These are phyloP conservation scores for Komagataella kurtzmanii DNA, from an alignment of 805 yeast genomes.

Conservation along the genomic window DNA sequence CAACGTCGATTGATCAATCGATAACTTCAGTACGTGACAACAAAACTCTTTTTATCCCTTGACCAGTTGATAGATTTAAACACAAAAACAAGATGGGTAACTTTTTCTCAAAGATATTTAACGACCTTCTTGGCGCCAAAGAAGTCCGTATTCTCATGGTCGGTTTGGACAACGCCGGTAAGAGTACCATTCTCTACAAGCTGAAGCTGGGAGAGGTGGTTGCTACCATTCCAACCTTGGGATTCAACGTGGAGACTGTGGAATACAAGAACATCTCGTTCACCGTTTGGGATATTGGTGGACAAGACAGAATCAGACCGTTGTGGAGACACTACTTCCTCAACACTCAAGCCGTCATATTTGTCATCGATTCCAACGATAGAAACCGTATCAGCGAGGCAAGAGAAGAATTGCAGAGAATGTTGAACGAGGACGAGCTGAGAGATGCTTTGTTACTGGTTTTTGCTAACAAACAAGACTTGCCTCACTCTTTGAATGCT, in stretches of 20 bases:
- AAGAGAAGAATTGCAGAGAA: slow-evolving; percentile 95
- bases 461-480: slow-evolving; percentile 96
- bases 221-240: slow-evolving; percentile 93
- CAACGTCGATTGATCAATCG: neutral
- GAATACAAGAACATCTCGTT: slow-evolving; percentile 94
- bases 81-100: slow-evolving; percentile 60
- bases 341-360: slow-evolving; percentile 96
- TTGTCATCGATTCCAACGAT: slow-evolving; percentile 95
- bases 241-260: slow-evolving; percentile 95
- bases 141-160: slow-evolving; percentile 98
- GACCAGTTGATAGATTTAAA: neutral
- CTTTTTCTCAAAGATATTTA: slow-evolving; percentile 85
- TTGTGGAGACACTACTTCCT: slow-evolving; percentile 98
- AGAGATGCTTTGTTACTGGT: slow-evolving; percentile 92
- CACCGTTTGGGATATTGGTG: slow-evolving; percentile 99
- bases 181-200: slow-evolving; percentile 91
- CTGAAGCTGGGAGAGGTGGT: slow-evolving; percentile 92
- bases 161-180: slow-evolving; percentile 98
- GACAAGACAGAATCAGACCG: slow-evolving; percentile 98
- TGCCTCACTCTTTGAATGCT: slow-evolving; percentile 98
- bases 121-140: slow-evolving; percentile 92
- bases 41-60: neutral
- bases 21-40: neutral
- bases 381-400: slow-evolving; percentile 97
- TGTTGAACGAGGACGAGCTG: slow-evolving; percentile 96